Evolutionary conservation across 495 filamentous ascomycete genomes (phyloP), one percentile per base, ranked within the genome.

Genomic region (Neurospora sp.): DNA sequence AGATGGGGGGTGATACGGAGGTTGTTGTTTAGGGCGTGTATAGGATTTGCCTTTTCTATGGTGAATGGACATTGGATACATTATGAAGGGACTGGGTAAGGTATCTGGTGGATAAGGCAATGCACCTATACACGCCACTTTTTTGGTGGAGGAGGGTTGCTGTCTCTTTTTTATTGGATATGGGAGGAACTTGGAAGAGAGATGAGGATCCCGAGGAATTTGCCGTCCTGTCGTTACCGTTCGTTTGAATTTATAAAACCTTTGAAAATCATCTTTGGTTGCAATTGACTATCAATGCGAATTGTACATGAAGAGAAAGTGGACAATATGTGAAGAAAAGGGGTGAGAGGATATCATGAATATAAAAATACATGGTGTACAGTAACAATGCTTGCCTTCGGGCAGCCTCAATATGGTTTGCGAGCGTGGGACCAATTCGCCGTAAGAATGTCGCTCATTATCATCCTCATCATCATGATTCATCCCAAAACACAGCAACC

Each of bases 1-100:
- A 87, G 82, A 86, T 86, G 85, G 83, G 84, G 74, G 85, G 85
- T 46, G 85, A 87, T 84, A 87, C 85, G 71, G 59, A 70, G 22
- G 69, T 73, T 71, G 20, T 68, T 10, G 46, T n/a, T 68, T 72
- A 40, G 40, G 16, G 35, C 35, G 35, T 37, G 35, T 37, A 6
- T 37, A 31, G 31, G 3, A 3, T 31, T 31, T 31, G 0, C 31
- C 31, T 31, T 31, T 31, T 31, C 3, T 2, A 27, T 27, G 31
- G 31, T 31, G 31, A 31, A 31, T 31, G 2, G 31, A 31, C 31
- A 31, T 3, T 31, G 31, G 31, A 31, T 31, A 31, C 31, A 2
- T 31, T 31, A 31, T 31, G 31, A 31, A 31, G 31, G 31, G 31
- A 3, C 3, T 31, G 31, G 31, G 31, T 31, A 31, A 31, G 2